phyloP scores from a whole-genome alignment of 495 filamentous ascomycete species.

The Pyrenula aspistea region DNA sequence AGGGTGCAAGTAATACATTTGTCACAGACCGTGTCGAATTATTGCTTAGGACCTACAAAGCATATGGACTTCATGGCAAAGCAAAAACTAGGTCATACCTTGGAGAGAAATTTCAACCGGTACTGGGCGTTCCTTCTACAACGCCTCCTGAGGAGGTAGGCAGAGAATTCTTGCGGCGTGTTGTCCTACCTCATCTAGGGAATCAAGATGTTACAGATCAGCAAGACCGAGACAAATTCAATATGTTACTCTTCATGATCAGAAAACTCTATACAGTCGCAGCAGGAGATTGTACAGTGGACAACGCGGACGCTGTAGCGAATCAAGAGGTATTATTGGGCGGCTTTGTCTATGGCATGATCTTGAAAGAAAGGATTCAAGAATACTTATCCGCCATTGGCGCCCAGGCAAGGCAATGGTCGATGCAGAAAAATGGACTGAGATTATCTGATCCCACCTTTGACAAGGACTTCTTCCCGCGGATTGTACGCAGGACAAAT shows the following conservation, averaged over 20 bases:
- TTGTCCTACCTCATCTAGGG: slow-evolving; percentile 84
- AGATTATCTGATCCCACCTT: slow-evolving; percentile 63
- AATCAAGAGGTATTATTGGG: slow-evolving; percentile 89
- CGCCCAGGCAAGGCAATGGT: slow-evolving; percentile 54
- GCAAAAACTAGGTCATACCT: slow-evolving; percentile 69
- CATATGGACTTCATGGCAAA: slow-evolving; percentile 68
- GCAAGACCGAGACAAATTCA: slow-evolving; percentile 85
- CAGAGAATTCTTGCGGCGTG: slow-evolving; percentile 74
- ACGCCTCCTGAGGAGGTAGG: slow-evolving; percentile 79
- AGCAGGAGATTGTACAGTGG: slow-evolving; percentile 78
- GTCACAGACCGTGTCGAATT: slow-evolving; percentile 90
- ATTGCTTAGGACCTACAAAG: slow-evolving; percentile 83
- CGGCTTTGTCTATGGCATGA: slow-evolving; percentile 87
- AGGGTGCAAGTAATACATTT: slow-evolving; percentile 77
- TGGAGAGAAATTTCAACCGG: slow-evolving; percentile 78
- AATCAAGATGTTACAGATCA: slow-evolving; percentile 66
- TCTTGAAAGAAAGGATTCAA: slow-evolving; percentile 87
- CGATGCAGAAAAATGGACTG: slow-evolving; percentile 45
- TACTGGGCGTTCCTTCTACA: slow-evolving; percentile 67
- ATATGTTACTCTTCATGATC: slow-evolving; percentile 90
- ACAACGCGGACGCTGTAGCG: slow-evolving; percentile 92
- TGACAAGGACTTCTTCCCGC: slow-evolving; percentile 61
- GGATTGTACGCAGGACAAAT: slow-evolving; percentile 66
- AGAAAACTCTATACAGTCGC: slow-evolving; percentile 87
- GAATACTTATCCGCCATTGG: slow-evolving; percentile 64